A percentile compares a stretch with the other conserved stretches of the same genome.
Evolutionary conservation across 768 basidiomycete genomes (phyloP).

Genomic region (Lyophyllum shimeji): DNA sequence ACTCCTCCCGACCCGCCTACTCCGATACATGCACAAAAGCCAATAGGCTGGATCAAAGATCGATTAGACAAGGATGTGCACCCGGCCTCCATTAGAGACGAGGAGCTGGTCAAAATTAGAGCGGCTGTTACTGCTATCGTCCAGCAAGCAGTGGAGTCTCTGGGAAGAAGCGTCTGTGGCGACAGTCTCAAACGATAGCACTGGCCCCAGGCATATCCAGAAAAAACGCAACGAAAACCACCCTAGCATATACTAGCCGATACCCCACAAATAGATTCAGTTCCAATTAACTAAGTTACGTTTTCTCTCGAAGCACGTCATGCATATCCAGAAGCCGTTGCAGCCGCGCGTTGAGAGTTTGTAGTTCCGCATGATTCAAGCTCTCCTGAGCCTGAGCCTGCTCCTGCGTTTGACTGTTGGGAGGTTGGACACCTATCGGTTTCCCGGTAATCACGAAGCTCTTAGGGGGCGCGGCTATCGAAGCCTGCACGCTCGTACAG

Average conservation of each 20-base stretch:
- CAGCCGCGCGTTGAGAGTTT: conserved; percentile 16
- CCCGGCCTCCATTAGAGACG: neutral
- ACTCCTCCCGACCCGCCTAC: neutral
- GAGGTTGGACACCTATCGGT: neutral
- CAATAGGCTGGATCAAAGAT: conserved; percentile 24
- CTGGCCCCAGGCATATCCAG: neutral
- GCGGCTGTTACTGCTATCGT: conserved; percentile 55
- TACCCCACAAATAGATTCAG: conserved; percentile 1
- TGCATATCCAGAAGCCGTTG: conserved; percentile 18
- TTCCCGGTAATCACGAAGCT: conserved; percentile 1
- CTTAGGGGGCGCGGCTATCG: conserved; percentile 10
- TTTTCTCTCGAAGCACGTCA: conserved; percentile 8
- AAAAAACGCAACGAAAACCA: neutral
- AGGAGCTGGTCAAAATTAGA: conserved; percentile 40
- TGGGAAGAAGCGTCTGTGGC: conserved; percentile 53
- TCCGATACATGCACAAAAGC: conserved; percentile 10
- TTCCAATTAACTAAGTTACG: neutral
- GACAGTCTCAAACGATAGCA: conserved; percentile 21
- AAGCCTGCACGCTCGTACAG: conserved; percentile 19
- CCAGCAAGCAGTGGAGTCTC: conserved; percentile 49
- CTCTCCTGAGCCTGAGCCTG: neutral
- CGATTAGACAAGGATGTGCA: conserved; percentile 1
- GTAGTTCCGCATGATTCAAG: neutral
- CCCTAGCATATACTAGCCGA: neutral
- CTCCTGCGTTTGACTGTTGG: neutral